Conservation (phyloP, 2,329 filamentous ascomycete genomes). For the Epichloe sibirici region DNA sequence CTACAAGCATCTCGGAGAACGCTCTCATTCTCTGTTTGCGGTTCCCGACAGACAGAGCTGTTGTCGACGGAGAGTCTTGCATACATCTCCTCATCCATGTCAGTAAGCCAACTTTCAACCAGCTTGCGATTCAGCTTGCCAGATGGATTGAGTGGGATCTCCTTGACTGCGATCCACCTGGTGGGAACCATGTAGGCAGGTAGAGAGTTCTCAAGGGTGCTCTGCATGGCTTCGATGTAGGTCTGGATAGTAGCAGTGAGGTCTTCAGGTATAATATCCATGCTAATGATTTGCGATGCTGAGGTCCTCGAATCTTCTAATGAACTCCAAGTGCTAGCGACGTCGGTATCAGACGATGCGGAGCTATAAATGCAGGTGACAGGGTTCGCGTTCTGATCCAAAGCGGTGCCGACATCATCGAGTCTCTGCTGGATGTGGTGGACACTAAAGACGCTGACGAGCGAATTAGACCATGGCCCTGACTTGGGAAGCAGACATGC, state of each 20-base stretch:
- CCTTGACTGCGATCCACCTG: conserved; percentile 8
- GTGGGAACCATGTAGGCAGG: conserved; percentile 11
- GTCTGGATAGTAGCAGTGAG: not conserved
- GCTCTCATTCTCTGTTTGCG: conserved; percentile 1
- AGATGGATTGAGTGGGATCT: conserved; percentile 8
- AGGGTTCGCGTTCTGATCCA: not conserved
- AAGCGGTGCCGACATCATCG: not conserved
- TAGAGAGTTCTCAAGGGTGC: conserved; percentile 4
- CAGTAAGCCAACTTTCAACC: not conserved
- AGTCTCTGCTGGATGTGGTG: not conserved
- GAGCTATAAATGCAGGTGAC: not conserved
- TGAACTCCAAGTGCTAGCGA: not conserved
- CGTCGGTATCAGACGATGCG: not conserved
- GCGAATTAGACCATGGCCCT: conserved; percentile 3
- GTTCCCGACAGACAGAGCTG: not conserved
- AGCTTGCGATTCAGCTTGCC: conserved; percentile 10
- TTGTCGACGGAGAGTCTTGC: not conserved
- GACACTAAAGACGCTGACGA: conserved; percentile 4
- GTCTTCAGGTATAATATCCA: not conserved
- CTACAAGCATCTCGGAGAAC: conserved; percentile 22
- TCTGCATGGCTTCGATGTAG: conserved; percentile 5
- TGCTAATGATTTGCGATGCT: not conserved
- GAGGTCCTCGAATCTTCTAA: not conserved
- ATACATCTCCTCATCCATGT: not conserved
- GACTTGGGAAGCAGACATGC: not conserved